These are phyloP conservation scores for Termitomyces sp. DNA, from an alignment of 768 basidiomycete species.

Conservation along the genomic window DNA sequence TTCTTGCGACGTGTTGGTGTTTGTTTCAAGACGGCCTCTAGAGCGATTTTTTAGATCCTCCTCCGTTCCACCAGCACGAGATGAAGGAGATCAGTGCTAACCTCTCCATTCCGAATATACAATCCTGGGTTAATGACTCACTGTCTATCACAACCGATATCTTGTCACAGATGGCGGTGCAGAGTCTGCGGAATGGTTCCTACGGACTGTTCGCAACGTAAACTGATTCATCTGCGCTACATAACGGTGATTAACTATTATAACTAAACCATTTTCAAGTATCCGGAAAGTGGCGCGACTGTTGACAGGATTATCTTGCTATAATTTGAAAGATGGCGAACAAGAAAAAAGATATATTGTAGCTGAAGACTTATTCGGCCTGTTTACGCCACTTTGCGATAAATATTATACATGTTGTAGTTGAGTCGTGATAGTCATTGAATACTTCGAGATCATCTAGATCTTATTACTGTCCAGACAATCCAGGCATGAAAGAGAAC, in stretches of 20 bases:
- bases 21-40: neutral
- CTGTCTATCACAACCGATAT: conserved; percentile 30
- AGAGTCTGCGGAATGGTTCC: conserved; percentile 26
- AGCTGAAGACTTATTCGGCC: neutral
- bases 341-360: no score
- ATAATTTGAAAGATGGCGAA: no score
- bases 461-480: neutral
- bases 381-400: neutral
- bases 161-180: conserved; percentile 25
- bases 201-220: conserved; percentile 20
- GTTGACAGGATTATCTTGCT: conserved; percentile 9
- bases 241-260: neutral
- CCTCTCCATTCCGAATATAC: conserved; percentile 18
- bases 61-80: conserved; percentile 19
- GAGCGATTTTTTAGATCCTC: conserved; percentile 11
- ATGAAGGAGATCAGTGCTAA: conserved; percentile 17
- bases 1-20: neutral
- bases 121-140: conserved; percentile 23
- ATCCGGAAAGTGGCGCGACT: conserved; percentile 19
- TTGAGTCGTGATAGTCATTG: neutral
- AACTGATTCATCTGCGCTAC: neutral
- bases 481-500: neutral
- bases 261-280: conserved; percentile 14
- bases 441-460: neutral
- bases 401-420: neutral